Evolutionary conservation across 129 eudicot species (phyloP).

Genomic region (Tagetes erecta): DNA sequence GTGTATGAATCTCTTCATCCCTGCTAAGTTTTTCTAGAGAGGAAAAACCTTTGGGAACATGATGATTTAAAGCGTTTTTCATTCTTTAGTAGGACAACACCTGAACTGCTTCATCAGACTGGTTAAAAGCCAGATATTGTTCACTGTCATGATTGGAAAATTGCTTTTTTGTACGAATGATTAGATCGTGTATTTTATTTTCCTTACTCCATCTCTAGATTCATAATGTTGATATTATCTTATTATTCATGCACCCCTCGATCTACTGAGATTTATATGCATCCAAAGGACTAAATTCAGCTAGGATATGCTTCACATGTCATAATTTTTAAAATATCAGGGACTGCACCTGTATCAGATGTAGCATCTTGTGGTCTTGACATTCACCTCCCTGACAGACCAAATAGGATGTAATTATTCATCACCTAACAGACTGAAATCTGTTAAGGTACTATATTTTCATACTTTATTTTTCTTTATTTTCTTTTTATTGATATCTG

Average conservation of each 20-base stretch:
- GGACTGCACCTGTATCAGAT: conserved; percentile 92
- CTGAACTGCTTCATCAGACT: conserved; percentile 84
- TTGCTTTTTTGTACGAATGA: conserved; percentile 79
- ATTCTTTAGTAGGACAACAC: conserved; percentile 96
- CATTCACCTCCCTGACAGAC: conserved; percentile 76
- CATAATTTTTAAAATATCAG: conserved; percentile 98
- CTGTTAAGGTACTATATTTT: conserved; percentile 63
- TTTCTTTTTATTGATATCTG: neutral
- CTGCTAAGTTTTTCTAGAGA: conserved; percentile 90
- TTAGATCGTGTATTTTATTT: neutral
- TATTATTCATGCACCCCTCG: conserved; percentile 71
- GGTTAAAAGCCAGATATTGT: conserved; percentile 94
- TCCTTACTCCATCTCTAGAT: conserved; percentile 16
- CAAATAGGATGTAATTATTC: conserved; percentile 96
- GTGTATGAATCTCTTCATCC: conserved; percentile 96
- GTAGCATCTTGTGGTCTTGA: conserved; percentile 95
- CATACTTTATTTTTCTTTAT: neutral
- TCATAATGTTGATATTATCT: conserved; percentile 8
- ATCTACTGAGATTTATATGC: conserved; percentile 96
- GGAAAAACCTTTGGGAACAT: conserved; percentile 80
- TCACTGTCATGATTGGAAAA: conserved; percentile 99
- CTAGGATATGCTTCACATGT: conserved; percentile 94
- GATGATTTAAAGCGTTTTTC: conserved; percentile 96
- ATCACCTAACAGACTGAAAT: conserved; percentile 69
- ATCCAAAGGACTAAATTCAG: conserved; percentile 89